Evolutionary conservation across 108 stramenopile species (phyloP), one percentile per base, ranked within the genome.

Genomic region (Asterionellopsis glacialis): DNA sequence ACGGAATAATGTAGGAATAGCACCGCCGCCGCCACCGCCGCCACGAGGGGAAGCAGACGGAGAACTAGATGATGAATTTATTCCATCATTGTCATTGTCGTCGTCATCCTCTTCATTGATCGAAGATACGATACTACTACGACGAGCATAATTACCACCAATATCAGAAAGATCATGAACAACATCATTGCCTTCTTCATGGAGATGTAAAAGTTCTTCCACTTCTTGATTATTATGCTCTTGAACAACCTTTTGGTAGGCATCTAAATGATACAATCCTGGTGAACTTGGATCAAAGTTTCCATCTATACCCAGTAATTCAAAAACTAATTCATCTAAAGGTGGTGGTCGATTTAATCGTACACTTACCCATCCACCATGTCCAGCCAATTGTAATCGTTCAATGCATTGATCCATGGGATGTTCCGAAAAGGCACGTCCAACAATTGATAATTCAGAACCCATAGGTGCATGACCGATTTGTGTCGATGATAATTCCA

Each of bases 351-450:
- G 55, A 59, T 87, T 89, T 52, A 82, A 57, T 19, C 68, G 68
- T 25, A 75, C 57, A 59, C 71, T 77, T 9, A 95, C 77, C 94
- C 94, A 95, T 3, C 94, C 94, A 12, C 74, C 80, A 48, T 83
- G 77, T 4, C 85, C 92, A 6, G 86, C 77, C n/a, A 96, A 60
- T 53, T 74, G 69, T 22, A 96, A 63, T 45, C 95, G 81, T 63
- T 88, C 85, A 14, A 93, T 77, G 69, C 95, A 96, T 23, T 76
- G 57, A 11, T 85, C 64, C 9, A 72, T 58, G 11, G 93, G 95
- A 61, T 88, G 79, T 48, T 91, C 84, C 5, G 77, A 74, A 76
- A 76, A 95, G 0, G 76, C 69, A 62, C 90, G 80, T 10, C 72
- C 81, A 15, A 70, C 65, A 33, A 93, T 72, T n/a, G 74, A 62